Conservation (phyloP, 495 filamentous ascomycete species). For the Pseudevernia furfuracea region DNA sequence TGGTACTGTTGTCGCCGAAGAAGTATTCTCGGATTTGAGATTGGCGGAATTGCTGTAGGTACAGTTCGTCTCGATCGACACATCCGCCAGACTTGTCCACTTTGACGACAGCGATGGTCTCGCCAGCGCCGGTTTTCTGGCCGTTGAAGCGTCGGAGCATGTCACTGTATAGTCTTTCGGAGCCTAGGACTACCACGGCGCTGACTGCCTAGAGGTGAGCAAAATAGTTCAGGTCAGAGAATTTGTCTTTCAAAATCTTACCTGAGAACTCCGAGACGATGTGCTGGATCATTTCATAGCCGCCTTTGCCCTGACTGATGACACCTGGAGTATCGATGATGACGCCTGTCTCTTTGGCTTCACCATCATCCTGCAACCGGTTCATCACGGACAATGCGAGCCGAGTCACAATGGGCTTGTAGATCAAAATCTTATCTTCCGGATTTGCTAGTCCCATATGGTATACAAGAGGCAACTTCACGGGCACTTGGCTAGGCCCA, state of each 20-base stretch:
- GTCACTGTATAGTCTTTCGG: constrained; percentile 70
- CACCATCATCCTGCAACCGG: constrained; percentile 69
- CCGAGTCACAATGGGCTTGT: constrained; percentile 63
- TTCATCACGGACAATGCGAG: constrained; percentile 72
- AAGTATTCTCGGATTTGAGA: constrained; percentile 84
- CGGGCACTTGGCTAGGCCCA: constrained; percentile 76
- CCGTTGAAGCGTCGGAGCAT: constrained; percentile 65
- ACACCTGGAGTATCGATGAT: constrained; percentile 80
- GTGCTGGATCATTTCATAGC: constrained; percentile 70
- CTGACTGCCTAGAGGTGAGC: constrained; percentile 46
- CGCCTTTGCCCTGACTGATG: constrained; percentile 53
- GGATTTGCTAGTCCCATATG: constrained; percentile 71
- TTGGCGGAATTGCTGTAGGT: constrained; percentile 62
- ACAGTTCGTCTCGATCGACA: constrained; percentile 68
- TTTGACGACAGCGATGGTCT: constrained; percentile 63
- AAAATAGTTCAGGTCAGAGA: neutral
- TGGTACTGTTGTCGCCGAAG: constrained; percentile 70
- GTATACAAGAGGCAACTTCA: constrained; percentile 90
- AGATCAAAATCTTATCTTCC: constrained; percentile 65
- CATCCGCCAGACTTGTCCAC: constrained; percentile 85
- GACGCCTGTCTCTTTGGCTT: constrained; percentile 62
- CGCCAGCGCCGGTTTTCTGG: constrained; percentile 52
- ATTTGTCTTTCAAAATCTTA: constrained; percentile 29
- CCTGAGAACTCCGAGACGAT: constrained; percentile 80
- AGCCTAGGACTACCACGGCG: constrained; percentile 75